Conservation (phyloP, 805 yeast species). For the Cyberlindnera euphorbiiphila region DNA sequence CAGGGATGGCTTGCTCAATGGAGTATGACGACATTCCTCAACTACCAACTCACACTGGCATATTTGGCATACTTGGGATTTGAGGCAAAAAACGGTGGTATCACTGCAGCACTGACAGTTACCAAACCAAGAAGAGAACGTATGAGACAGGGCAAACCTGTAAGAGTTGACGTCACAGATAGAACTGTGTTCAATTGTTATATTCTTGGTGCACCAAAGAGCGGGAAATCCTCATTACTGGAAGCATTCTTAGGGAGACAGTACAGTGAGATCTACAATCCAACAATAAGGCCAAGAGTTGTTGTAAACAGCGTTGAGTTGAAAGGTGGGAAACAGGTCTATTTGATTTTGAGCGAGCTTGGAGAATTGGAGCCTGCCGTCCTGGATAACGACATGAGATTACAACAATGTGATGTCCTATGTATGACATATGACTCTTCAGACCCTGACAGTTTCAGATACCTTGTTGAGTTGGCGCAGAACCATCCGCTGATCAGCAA, state of each 20-base stretch:
- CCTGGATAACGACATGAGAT: constrained; percentile 59
- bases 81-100: constrained; percentile 38
- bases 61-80: constrained; percentile 90
- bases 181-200: constrained; percentile 91
- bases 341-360: constrained; percentile 82
- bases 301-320: constrained; percentile 92
- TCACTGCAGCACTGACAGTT: constrained; percentile 58
- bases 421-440: constrained; percentile 92
- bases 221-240: constrained; percentile 84
- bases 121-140: constrained; percentile 78
- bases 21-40: constrained; percentile 92
- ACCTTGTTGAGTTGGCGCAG: constrained; percentile 65
- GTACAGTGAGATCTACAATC: constrained; percentile 67
- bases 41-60: constrained; percentile 77
- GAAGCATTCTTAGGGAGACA: constrained; percentile 78
- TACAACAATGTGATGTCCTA: constrained; percentile 86
- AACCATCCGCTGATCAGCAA: constrained; percentile 54
- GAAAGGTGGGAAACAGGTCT: constrained; percentile 94
- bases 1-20: constrained; percentile 99
- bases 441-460: constrained; percentile 91
- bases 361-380: constrained; percentile 85
- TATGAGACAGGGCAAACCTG: constrained; percentile 58
- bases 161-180: constrained; percentile 68
- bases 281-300: constrained; percentile 74
- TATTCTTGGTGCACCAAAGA: constrained; percentile 75